These are phyloP conservation scores for Aspergillus conjunctus DNA, from an alignment of 495 filamentous ascomycete species.

Conservation along the genomic window DNA sequence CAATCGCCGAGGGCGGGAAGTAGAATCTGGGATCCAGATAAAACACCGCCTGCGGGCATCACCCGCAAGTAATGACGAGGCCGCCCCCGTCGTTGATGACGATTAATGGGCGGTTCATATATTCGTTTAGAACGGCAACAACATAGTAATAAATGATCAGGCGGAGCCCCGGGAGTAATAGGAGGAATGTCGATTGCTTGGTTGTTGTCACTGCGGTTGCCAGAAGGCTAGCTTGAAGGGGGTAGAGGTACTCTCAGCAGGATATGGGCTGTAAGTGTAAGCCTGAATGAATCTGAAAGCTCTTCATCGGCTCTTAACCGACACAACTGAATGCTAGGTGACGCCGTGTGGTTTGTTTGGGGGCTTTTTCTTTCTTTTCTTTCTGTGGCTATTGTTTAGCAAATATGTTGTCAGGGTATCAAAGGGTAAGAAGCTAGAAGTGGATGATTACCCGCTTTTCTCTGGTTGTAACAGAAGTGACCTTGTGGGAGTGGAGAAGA, in stretches of 20 bases:
- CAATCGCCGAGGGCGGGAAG: constrained; percentile 34
- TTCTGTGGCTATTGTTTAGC: neutral
- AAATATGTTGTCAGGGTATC: neutral
- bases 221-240: neutral
- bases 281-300: neutral
- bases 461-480: neutral
- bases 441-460: neutral
- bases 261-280: neutral
- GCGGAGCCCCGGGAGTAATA: constrained; percentile 41
- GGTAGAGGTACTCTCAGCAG: neutral
- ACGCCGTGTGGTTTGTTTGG: neutral
- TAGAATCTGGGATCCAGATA: constrained; percentile 45
- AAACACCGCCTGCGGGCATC: constrained; percentile 39
- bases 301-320: too few species aligned
- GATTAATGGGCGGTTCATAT: constrained; percentile 39
- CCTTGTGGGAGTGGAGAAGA: neutral
- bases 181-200: constrained; percentile 27
- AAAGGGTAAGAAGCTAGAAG: neutral
- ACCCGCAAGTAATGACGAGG: constrained; percentile 34
- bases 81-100: constrained; percentile 40
- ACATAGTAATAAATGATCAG: constrained; percentile 48
- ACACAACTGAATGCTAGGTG: neutral
- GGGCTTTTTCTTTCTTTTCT: neutral
- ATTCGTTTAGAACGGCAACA: constrained; percentile 39
- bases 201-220: constrained; percentile 1